These are phyloP conservation scores for Cynanchum wilfordii DNA, from an alignment of 257 asterid genomes.

Conservation along the genomic window DNA sequence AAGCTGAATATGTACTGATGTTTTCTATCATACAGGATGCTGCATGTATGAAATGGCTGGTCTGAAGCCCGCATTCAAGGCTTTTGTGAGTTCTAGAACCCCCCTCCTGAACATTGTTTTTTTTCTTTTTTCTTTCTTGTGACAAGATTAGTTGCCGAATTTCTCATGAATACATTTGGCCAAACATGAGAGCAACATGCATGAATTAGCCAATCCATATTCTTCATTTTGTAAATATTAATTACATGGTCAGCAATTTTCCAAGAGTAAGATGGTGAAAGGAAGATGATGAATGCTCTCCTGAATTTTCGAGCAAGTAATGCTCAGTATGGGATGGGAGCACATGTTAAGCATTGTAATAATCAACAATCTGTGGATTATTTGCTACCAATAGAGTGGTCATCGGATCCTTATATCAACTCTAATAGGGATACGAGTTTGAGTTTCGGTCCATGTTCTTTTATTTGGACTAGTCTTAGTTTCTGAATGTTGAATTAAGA, in stretches of 20 bases:
- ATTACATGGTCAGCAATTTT: background rate
- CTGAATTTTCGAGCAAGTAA: no score
- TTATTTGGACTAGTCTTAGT: background rate
- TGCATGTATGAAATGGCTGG: slow-evolving; percentile 89
- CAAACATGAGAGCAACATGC: no score
- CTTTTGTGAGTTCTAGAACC: slow-evolving; percentile 65
- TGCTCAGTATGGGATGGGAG: background rate
- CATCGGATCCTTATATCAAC: background rate
- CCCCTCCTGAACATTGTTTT: no score
- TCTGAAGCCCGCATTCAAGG: slow-evolving; percentile 92
- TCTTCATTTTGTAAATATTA: background rate
- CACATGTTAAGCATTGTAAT: background rate
- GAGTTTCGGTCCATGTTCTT: background rate
- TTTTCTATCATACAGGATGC: slow-evolving; percentile 59
- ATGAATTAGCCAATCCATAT: background rate
- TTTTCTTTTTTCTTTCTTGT: background rate
- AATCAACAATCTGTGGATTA: background rate
- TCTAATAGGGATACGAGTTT: background rate
- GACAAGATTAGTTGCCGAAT: background rate
- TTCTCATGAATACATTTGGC: background rate
- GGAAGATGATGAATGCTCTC: background rate
- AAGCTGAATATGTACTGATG: slow-evolving; percentile 13
- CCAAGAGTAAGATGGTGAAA: background rate
- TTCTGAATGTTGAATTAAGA: background rate
- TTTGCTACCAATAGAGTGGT: background rate